Percentiles rank a stretch among this genome's conserved stretches.
Evolutionary conservation across 2,329 filamentous ascomycete species (phyloP).

Genomic region (Acephala macrosclerotiorum): DNA sequence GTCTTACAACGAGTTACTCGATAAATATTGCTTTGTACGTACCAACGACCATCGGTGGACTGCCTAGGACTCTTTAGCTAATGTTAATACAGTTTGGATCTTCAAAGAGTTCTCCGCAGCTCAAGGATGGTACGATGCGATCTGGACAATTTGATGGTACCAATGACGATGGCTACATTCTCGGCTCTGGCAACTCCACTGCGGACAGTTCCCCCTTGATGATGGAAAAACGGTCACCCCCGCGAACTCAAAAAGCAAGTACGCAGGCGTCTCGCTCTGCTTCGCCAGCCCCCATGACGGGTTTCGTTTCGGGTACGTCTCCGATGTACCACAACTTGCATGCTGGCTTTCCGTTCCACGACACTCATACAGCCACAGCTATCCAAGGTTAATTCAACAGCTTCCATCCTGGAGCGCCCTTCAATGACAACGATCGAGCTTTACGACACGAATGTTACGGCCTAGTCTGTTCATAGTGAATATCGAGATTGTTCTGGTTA

Average conservation of each 20-base stretch:
- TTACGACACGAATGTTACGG: conserved; percentile 21
- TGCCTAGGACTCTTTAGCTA: conserved; percentile 47
- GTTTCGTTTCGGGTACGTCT: conserved; percentile 56
- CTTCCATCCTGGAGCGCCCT: conserved; percentile 10
- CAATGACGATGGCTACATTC: conserved; percentile 47
- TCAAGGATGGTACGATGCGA: conserved; percentile 56
- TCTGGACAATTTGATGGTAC: conserved; percentile 53
- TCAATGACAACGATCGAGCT: background rate
- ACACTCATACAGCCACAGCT: conserved; percentile 46
- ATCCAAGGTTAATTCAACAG: conserved; percentile 42
- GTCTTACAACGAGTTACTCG: conserved; percentile 95
- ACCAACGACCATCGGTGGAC: conserved; percentile 48
- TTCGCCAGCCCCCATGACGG: conserved; percentile 54
- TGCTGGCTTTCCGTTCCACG: conserved; percentile 44
- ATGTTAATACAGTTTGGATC: conserved; percentile 65
- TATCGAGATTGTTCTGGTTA: conserved; percentile 30
- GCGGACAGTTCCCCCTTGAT: conserved; percentile 45
- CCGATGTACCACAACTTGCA: conserved; percentile 45
- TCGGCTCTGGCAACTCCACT: conserved; percentile 43
- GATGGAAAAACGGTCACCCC: conserved; percentile 37
- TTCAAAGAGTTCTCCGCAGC: conserved; percentile 60
- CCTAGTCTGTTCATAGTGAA: conserved; percentile 14
- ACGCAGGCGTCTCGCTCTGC: conserved; percentile 48
- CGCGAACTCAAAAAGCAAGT: conserved; percentile 38
- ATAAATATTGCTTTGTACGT: conserved; percentile 99